Evolutionary conservation across 768 basidiomycete genomes (phyloP), one percentile per base, ranked within the genome.

Genomic region (Termitomyces sp.): DNA sequence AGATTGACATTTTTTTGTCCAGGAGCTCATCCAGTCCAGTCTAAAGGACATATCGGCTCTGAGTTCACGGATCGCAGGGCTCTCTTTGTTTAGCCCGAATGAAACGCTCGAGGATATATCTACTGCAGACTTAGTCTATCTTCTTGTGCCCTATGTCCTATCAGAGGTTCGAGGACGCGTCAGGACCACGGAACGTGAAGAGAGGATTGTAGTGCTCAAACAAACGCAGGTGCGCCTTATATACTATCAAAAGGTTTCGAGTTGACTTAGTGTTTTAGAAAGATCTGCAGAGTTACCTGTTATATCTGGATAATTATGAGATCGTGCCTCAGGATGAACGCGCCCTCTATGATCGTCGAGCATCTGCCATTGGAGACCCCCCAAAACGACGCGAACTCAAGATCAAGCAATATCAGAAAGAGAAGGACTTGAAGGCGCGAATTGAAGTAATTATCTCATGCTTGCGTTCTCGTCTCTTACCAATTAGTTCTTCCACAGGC

Each of bases 341-440:
- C 45, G 71, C 69, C 12, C 66, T 92, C 11, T 81, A 86, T 62
- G 74, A 71, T 43, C 77, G 77, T 46, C 78, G 76, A 52, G 61
- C 79, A 10, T 75, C 77, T 9, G 63, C 74, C n/a, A 70, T 86
- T 48, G 70, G 65, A 10, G 89, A 98, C 69, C 81, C 87, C 19
- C 81, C 83, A 1, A 83, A 80, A 66, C 79, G 89, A 55, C 75
- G 97, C 62, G 94, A 96, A 62, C 69, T 87, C 34, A 99, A 97
- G 76, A 97, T 99, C 61, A 86, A 83, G 59, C 95, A 95, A 67
- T 98, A 85, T 70, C 86, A 87, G 70, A 82, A 83, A 56, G 94
- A 96, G 71, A 95, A 91, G 70, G 88, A 90, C 35, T 71, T 98
- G 29, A 82, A 84, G 53, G 71, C 72, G 19, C 80, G 80, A 56